A percentile compares a stretch with the other conserved stretches of the same genome.
phyloP scores from a whole-genome alignment of 1,284 basidiomycete genomes.

The Rhodofomes roseus region DNA sequence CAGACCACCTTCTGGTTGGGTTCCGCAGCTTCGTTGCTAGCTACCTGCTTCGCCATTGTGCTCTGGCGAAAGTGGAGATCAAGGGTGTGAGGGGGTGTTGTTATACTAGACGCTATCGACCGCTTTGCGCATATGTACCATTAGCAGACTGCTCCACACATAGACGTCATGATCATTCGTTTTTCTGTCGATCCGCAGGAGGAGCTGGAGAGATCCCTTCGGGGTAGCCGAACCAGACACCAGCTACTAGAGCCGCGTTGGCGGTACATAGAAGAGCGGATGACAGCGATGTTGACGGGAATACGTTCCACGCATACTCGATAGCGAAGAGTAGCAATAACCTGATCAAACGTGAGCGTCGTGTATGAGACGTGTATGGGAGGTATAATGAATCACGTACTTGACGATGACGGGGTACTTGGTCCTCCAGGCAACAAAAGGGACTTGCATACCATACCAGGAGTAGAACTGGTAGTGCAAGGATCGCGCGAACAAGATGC shows the following conservation, averaged over 20 bases:
- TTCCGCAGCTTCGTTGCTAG: slow-evolving; percentile 37
- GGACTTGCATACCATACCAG: slow-evolving; percentile 96
- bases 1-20: slow-evolving; percentile 56
- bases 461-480: slow-evolving; percentile 98
- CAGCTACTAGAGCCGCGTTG: slow-evolving; percentile 57
- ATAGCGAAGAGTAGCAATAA: slow-evolving; percentile 57
- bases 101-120: background rate
- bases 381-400: slow-evolving; percentile 39
- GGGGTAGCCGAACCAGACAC: slow-evolving; percentile 58
- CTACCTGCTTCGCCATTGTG: slow-evolving; percentile 39
- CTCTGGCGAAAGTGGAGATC: slow-evolving; percentile 65
- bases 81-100: slow-evolving; percentile 32
- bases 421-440: slow-evolving; percentile 79
- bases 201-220: slow-evolving; percentile 25
- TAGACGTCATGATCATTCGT: background rate
- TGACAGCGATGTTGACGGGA: slow-evolving; percentile 74
- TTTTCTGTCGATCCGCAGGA: background rate
- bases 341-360: slow-evolving; percentile 36
- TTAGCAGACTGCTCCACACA: background rate
- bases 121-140: background rate
- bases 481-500: slow-evolving; percentile 90
- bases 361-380: background rate
- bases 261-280: slow-evolving; percentile 60
- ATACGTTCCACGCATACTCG: slow-evolving; percentile 88
- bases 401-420: slow-evolving; percentile 57